Conservation (phyloP, 2,329 filamentous ascomycete genomes). For the Leptoxyphium fumago region DNA sequence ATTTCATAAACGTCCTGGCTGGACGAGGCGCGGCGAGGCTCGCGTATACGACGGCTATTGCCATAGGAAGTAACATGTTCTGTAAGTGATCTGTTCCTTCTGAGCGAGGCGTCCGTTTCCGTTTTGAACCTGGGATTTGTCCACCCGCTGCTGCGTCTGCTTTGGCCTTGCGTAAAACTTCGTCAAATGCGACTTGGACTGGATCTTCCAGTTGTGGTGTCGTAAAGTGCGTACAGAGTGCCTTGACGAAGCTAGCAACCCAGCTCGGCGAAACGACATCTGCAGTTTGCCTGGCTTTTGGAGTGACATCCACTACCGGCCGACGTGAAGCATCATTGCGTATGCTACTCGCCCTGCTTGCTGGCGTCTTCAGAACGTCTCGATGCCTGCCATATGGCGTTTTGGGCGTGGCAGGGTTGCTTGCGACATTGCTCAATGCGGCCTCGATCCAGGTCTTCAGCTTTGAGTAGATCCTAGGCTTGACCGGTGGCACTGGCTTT, state of each 20-base stretch:
- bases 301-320: background rate
- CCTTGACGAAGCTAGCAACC: background rate
- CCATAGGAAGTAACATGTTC: background rate
- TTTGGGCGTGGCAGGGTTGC: constrained; percentile 11
- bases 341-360: background rate
- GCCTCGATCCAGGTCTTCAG: constrained; percentile 68
- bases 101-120: background rate
- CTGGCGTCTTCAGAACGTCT: background rate
- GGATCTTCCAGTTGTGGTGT: background rate
- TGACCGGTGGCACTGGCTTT: constrained; percentile 60
- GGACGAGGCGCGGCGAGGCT: background rate
- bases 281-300: background rate
- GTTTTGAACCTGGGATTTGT: background rate
- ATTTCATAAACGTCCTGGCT: background rate
- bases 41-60: background rate
- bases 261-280: background rate
- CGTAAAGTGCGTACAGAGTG: background rate
- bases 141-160: background rate
- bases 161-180: background rate
- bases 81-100: background rate
- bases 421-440: constrained; percentile 35
- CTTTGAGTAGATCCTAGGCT: constrained; percentile 68
- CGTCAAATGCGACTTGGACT: background rate
- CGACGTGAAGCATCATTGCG: background rate
- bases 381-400: constrained; percentile 5